These are phyloP conservation scores for Populus euphratica DNA, from an alignment of 345 rosid species.

Conservation along the genomic window DNA sequence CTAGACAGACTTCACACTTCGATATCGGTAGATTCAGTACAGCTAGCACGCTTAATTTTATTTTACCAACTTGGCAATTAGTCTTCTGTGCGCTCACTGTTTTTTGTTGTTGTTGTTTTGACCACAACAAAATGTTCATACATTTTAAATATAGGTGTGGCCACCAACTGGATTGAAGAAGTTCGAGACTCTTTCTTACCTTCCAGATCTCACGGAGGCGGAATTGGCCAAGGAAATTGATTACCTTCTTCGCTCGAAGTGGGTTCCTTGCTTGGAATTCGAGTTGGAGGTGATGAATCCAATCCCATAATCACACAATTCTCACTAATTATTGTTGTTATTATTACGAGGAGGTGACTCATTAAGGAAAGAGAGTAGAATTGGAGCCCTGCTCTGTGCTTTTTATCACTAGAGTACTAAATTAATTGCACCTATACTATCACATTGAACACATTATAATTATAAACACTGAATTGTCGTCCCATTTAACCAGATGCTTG, in stretches of 20 bases:
- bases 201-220: conserved; percentile 29
- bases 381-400: background rate
- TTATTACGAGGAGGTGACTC: background rate
- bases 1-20: background rate
- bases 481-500: too few relatives aligned
- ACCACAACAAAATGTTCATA: too few relatives aligned
- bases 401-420: too few relatives aligned
- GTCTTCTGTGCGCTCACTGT: background rate
- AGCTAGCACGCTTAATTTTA: background rate
- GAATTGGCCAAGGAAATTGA: conserved; percentile 39
- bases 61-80: background rate
- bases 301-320: background rate
- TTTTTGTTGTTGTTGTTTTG: background rate
- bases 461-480: background rate
- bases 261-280: conserved; percentile 68
- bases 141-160: conserved; percentile 19
- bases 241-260: conserved; percentile 48
- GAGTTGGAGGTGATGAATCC: conserved; percentile 33
- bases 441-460: too few relatives aligned
- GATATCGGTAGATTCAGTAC: background rate
- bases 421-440: too few relatives aligned
- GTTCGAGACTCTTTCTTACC: conserved; percentile 41
- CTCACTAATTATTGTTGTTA: background rate
- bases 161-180: conserved; percentile 24
- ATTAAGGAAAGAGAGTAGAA: background rate